Conservation (phyloP, 1,284 basidiomycete species). For the Cutaneotrichosporon sp. region DNA sequence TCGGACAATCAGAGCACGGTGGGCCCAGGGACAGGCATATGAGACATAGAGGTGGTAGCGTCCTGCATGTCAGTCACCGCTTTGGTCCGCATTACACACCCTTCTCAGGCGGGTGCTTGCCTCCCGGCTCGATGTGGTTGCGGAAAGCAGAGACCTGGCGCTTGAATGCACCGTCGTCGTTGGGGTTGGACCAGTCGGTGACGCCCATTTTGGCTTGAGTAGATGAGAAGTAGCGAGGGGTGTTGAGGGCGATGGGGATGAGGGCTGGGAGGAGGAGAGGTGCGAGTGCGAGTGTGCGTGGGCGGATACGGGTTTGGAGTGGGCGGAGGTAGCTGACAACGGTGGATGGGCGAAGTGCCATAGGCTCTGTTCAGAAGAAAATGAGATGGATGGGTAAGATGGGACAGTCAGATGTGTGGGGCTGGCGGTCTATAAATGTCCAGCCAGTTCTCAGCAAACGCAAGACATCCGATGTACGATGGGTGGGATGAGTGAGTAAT, state of each 20-base stretch:
- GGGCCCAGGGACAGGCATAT: slow-evolving; percentile 84
- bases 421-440: too few species aligned
- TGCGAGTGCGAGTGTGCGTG: neutral
- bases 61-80: slow-evolving; percentile 50
- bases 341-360: slow-evolving; percentile 2
- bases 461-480: too few species aligned
- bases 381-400: too few species aligned
- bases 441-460: too few species aligned
- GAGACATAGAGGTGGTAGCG: slow-evolving; percentile 87
- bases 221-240: slow-evolving; percentile 4
- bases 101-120: slow-evolving; percentile 73
- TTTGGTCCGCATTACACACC: slow-evolving; percentile 52
- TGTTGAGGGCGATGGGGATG: neutral
- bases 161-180: slow-evolving; percentile 74
- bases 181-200: slow-evolving; percentile 52
- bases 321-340: neutral
- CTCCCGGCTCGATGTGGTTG: slow-evolving; percentile 64
- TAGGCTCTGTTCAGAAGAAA: neutral
- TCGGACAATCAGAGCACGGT: slow-evolving; percentile 79
- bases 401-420: too few species aligned
- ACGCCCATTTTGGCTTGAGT: slow-evolving; percentile 52
- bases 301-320: neutral
- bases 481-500: too few species aligned
- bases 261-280: neutral
- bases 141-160: slow-evolving; percentile 69